A percentile compares a stretch with the other conserved stretches of the same genome.
These are phyloP conservation scores for Amauroascus niger DNA, from an alignment of 2,329 filamentous ascomycete genomes.

Conservation along the genomic window DNA sequence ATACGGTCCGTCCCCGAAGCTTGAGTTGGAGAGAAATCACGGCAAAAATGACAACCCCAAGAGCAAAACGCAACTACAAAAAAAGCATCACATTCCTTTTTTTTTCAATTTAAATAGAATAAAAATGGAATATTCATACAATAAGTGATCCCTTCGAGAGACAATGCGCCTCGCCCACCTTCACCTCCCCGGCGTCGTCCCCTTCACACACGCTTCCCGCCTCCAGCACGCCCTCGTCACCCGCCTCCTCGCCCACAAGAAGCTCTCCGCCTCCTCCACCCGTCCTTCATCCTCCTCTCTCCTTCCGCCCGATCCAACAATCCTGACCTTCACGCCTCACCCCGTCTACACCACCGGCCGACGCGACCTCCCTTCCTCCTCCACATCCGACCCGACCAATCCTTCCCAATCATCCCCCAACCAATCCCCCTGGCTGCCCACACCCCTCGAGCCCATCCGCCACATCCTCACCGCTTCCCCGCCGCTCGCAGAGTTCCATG, in stretches of 20 bases:
- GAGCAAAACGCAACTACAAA: too few relatives aligned
- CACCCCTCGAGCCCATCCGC: constrained; percentile 31
- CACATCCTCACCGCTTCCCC: constrained; percentile 25
- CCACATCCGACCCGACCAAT: constrained; percentile 15
- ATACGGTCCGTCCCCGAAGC: too few relatives aligned
- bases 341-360: constrained; percentile 87
- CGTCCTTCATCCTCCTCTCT: constrained; percentile 18
- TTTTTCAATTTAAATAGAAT: too few relatives aligned
- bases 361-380: constrained; percentile 51
- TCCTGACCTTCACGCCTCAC: constrained; percentile 72
- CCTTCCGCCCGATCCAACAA: constrained; percentile 51
- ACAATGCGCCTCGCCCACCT: constrained; percentile 52
- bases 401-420: constrained; percentile 28
- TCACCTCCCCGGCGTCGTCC: constrained; percentile 45
- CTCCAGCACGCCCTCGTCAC: constrained; percentile 50
- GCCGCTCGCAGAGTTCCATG: constrained; percentile 51
- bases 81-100: too few relatives aligned
- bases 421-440: constrained; percentile 21
- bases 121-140: too few relatives aligned
- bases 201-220: constrained; percentile 46
- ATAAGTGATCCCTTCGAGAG: too few relatives aligned
- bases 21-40: too few relatives aligned
- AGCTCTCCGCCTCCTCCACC: constrained; percentile 26
- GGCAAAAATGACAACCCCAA: too few relatives aligned
- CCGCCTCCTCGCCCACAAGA: constrained; percentile 53